Percentiles rank a stretch among this genome's conserved stretches.
phyloP scores from a whole-genome alignment of 140 eudicot genomes.

The Anethum foeniculum region DNA sequence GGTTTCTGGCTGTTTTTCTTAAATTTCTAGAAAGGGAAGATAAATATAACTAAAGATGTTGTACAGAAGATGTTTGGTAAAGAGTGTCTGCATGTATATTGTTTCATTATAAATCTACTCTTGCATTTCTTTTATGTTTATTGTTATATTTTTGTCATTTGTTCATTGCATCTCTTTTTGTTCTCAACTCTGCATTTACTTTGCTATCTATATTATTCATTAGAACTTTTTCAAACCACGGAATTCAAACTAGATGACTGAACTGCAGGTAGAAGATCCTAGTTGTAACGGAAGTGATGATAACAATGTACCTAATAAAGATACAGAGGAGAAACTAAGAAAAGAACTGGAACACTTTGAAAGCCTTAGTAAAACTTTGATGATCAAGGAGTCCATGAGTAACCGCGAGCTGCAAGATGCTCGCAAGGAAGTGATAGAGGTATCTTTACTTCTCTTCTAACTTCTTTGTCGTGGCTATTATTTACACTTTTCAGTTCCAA shows the following conservation, averaged over 20 bases:
- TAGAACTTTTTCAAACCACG: background rate
- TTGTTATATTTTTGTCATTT: too few relatives aligned
- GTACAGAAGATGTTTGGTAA: too few relatives aligned
- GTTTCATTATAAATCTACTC: too few relatives aligned
- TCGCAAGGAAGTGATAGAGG: slow-evolving; percentile 25
- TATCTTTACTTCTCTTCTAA: background rate
- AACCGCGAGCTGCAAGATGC: slow-evolving; percentile 34
- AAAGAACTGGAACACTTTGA: slow-evolving; percentile 18
- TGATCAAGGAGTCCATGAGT: slow-evolving; percentile 18
- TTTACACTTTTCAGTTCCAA: background rate
- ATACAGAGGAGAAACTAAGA: slow-evolving; percentile 18
- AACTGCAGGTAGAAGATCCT: slow-evolving; percentile 3
- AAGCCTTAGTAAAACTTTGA: slow-evolving; percentile 18
- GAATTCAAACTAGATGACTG: background rate
- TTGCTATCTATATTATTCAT: too few relatives aligned
- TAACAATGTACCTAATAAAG: background rate
- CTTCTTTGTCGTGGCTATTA: background rate
- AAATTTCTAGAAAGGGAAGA: too few relatives aligned
- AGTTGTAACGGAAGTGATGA: background rate
- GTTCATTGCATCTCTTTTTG: too few relatives aligned
- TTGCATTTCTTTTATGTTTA: too few relatives aligned
- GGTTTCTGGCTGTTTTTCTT: too few relatives aligned
- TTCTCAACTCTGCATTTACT: too few relatives aligned
- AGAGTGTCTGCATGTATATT: too few relatives aligned
- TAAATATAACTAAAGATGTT: too few relatives aligned